phyloP scores from a whole-genome alignment of 2,329 filamentous ascomycete species.

The Alternaria sp. region DNA sequence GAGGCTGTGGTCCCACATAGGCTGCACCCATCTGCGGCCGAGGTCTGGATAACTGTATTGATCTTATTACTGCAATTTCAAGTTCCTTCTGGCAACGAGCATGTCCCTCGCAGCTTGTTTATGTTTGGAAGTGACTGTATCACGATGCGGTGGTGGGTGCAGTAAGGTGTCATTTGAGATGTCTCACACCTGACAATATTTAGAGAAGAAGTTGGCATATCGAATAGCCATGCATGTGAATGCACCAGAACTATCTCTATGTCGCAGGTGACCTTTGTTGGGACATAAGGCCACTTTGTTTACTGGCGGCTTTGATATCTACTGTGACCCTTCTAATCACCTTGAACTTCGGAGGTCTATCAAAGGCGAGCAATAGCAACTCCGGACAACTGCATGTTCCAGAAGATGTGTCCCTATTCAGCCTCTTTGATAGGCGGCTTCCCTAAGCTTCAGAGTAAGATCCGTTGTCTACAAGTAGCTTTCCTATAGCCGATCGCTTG shows the following conservation, averaged over 20 bases:
- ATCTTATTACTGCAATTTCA: not conserved
- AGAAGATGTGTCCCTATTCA: not conserved
- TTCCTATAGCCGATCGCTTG: not conserved
- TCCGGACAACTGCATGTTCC: not conserved
- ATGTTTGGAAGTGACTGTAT: not conserved
- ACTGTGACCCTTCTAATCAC: not conserved
- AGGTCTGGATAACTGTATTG: conserved; percentile 1
- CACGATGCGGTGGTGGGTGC: not conserved
- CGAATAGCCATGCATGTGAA: not conserved
- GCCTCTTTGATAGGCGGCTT: not conserved
- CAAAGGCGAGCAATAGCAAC: not conserved
- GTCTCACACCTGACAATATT: not conserved
- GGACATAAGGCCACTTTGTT: not conserved
- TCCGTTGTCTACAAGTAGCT: not conserved
- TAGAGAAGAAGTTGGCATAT: not conserved
- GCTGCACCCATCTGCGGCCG: not conserved
- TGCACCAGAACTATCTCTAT: not conserved
- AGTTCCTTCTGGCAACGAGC: not conserved
- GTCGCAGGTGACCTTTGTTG: not conserved
- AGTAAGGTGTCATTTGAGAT: not conserved
- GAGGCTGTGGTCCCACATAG: not conserved
- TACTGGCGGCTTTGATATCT: not conserved
- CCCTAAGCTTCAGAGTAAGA: not conserved
- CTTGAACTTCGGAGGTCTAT: not conserved
- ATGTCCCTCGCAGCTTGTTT: not conserved